Evolutionary conservation across 2,329 filamentous ascomycete species (phyloP), one percentile per base, ranked within the genome.

Genomic region (Pseudogymnoascus sp.): DNA sequence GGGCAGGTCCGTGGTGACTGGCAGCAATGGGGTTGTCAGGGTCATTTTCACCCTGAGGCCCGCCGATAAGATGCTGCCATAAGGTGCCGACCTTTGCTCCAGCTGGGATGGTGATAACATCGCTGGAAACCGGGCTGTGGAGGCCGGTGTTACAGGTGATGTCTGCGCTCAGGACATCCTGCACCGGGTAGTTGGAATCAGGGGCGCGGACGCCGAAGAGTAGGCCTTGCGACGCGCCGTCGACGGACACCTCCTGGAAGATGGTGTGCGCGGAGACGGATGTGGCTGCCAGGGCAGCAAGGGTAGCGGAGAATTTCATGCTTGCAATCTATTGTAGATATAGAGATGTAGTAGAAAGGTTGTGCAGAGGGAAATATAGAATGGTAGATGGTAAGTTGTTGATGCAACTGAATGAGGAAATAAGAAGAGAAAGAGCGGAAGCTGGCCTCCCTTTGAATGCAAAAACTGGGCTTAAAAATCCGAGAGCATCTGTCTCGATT

Each of bases 31-130:
- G 79, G 64, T 82, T 73, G 64, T 81, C 80, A 2, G 76, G 66
- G 67, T 80, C 78, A 63, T 76, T 76, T 14, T 75, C 35, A 37
- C 67, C 70, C 68, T 82, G 78, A 1, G 76, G 70, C 26, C 80
- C 80, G 38, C 80, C 80, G 59, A 82, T 77, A n/a, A 81, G 74
- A 68, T 82, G 79, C 16, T 79, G 76, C 75, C 78, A 82, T 69
- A 74, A 76, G 3, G 80, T 77, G 10, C 79, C 78, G 19, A 82
- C 75, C 63, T 75, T 76, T 44, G 80, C 79, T 42, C 80, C 80
- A 3, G 78, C 78, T 38, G 78, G 78, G 59, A 82, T 73, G 31
- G 73, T 71, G 61, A 82, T 76, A 47, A 82, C 72, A 42, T 69
- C 72, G 53, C 72, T 75, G 61, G 64, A 72, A 47, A 76, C 75